These are phyloP conservation scores for Phytophthora fragariae DNA, from an alignment of 352 stramenopile genomes.

Conservation along the genomic window DNA sequence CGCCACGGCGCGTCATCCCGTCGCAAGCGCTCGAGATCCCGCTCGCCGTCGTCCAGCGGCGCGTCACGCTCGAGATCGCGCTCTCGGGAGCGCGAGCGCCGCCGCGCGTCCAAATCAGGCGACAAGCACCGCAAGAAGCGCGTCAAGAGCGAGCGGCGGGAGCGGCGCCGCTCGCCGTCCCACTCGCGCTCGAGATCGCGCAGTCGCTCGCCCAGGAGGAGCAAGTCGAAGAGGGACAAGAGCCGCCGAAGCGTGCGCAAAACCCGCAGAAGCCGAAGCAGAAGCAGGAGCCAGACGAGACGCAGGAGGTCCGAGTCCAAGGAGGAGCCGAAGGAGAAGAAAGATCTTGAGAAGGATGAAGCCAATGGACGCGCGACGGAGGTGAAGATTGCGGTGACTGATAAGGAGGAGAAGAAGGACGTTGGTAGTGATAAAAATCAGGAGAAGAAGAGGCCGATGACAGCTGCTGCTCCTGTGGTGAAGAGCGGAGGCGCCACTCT, in stretches of 20 bases:
- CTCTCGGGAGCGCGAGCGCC: conserved; percentile 35
- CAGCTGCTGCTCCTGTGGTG: conserved; percentile 5
- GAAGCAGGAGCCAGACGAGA: conserved; percentile 31
- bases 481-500: conserved; percentile 25
- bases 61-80: conserved; percentile 51
- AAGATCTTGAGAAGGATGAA: not conserved
- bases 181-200: conserved; percentile 34
- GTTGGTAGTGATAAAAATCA: not conserved
- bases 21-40: conserved; percentile 37
- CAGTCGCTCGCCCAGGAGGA: conserved; percentile 42
- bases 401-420: conserved; percentile 9
- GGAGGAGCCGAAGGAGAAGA: conserved; percentile 22
- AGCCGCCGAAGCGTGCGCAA: conserved; percentile 26
- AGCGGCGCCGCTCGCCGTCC: conserved; percentile 30
- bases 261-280: conserved; percentile 31
- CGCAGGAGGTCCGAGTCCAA: conserved; percentile 35
- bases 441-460: conserved; percentile 18
- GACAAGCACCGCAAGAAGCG: conserved; percentile 44
- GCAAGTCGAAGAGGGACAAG: conserved; percentile 41
- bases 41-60: conserved; percentile 40
- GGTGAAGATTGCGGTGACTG: not conserved
- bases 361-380: not conserved
- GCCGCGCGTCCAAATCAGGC: conserved; percentile 32
- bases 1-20: conserved; percentile 34
- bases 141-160: conserved; percentile 28